These are phyloP conservation scores for Citeromyces siamensis DNA, from an alignment of 1,139 yeast genomes.

Conservation along the genomic window DNA sequence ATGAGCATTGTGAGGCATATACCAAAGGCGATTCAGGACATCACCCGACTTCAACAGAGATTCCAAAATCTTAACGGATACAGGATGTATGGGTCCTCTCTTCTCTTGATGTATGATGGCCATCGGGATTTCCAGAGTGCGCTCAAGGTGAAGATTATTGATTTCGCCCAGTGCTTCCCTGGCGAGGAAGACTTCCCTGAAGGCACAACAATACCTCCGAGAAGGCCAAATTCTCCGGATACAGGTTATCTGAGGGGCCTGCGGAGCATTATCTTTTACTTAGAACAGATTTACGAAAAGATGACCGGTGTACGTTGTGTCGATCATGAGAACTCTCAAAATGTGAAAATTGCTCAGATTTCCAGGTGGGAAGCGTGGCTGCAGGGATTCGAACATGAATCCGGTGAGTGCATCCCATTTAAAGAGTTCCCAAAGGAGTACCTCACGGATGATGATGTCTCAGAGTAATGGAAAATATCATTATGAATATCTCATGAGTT, in stretches of 20 bases:
- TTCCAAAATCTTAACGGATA: conserved; percentile 57
- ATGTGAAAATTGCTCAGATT: conserved; percentile 13
- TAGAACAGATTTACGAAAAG: conserved; percentile 37
- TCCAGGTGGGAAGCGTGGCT: conserved; percentile 4
- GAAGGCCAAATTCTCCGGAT: conserved; percentile 52
- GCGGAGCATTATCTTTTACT: conserved; percentile 49
- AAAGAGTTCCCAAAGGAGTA: conserved; percentile 2
- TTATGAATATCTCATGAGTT: no score
- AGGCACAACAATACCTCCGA: conserved; percentile 51
- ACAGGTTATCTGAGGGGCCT: conserved; percentile 80
- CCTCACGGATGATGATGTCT: conserved; percentile 1
- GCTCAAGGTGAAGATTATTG: conserved; percentile 66
- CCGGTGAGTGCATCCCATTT: not conserved
- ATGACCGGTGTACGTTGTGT: conserved; percentile 24
- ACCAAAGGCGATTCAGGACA: conserved; percentile 48
- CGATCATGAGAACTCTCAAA: conserved; percentile 16
- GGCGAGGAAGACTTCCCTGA: conserved; percentile 35
- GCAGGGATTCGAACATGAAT: conserved; percentile 4
- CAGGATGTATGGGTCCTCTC: conserved; percentile 84
- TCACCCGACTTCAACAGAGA: conserved; percentile 44
- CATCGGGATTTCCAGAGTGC: conserved; percentile 15
- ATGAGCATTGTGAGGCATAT: conserved; percentile 57
- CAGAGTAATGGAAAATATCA: not conserved
- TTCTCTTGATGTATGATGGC: conserved; percentile 84
- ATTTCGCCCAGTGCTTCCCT: conserved; percentile 92